Evolutionary conservation across 768 basidiomycete species (phyloP).

Genomic region (Tylopilus sp.): DNA sequence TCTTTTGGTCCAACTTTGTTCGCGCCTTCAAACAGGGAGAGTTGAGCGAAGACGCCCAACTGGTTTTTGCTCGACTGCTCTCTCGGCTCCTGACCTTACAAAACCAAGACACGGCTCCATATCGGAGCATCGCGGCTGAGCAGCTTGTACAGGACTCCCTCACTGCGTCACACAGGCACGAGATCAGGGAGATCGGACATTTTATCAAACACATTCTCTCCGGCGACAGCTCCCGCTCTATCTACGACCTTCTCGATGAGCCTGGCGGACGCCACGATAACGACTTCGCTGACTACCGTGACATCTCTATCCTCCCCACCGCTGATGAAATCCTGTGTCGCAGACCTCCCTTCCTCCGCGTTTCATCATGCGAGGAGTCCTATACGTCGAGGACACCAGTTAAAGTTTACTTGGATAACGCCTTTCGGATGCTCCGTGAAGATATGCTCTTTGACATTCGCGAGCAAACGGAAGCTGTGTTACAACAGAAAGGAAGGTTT

Average conservation of each 20-base stretch:
- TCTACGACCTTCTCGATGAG: conserved; percentile 16
- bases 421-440: conserved; percentile 61
- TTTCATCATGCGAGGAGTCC: conserved; percentile 27
- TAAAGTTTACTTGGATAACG: conserved; percentile 55
- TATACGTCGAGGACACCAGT: conserved; percentile 32
- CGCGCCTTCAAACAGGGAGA: conserved; percentile 31
- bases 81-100: conserved; percentile 43
- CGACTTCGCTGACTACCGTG: conserved; percentile 53
- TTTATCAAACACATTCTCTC: conserved; percentile 40
- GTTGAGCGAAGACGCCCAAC: conserved; percentile 35
- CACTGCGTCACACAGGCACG: conserved; percentile 21
- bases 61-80: conserved; percentile 46
- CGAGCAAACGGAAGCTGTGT: conserved; percentile 45
- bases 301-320: conserved; percentile 60
- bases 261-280: conserved; percentile 73
- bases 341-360: conserved; percentile 48
- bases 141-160: conserved; percentile 24
- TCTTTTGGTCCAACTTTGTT: conserved; percentile 44
- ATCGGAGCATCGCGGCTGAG: conserved; percentile 38
- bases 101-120: conserved; percentile 30
- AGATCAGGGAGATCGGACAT: conserved; percentile 32
- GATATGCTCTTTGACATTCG: conserved; percentile 58
- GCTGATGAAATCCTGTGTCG: conserved; percentile 50
- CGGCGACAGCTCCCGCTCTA: conserved; percentile 13
- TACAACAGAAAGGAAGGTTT: conserved; percentile 35